Evolutionary conservation across 2,329 filamentous ascomycete species (phyloP).

Genomic region (Didymella pinodella): DNA sequence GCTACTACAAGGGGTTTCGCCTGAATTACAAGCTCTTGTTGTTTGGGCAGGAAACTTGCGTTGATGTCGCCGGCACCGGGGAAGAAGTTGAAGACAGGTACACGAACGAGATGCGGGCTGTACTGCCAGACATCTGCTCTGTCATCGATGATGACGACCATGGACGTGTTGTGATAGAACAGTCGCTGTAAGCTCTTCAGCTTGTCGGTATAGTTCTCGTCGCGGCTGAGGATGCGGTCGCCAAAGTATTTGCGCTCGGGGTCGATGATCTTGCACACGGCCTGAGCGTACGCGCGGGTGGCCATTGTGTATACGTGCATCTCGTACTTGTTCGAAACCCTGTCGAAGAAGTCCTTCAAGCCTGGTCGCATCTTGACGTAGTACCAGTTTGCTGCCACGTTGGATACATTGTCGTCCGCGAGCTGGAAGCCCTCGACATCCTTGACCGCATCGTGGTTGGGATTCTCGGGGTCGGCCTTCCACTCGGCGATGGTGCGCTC

Average conservation of each 20-base stretch:
- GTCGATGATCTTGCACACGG: conserved; percentile 92
- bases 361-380: conserved; percentile 98
- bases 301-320: conserved; percentile 99
- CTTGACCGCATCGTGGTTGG: conserved; percentile 89
- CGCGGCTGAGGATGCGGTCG: conserved; percentile 92
- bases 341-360: conserved; percentile 78
- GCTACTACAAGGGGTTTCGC: conserved; percentile 30
- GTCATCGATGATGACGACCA: conserved; percentile 99
- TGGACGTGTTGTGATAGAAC: conserved; percentile 96
- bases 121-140: conserved; percentile 96
- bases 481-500: conserved; percentile 96
- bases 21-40: conserved; percentile 50
- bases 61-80: conserved; percentile 99
- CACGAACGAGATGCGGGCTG: conserved; percentile 91
- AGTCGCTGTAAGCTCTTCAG: conserved; percentile 89
- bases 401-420: conserved; percentile 69
- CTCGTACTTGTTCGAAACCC: conserved; percentile 83
- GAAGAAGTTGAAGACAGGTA: conserved; percentile 96
- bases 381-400: conserved; percentile 69
- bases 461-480: conserved; percentile 86
- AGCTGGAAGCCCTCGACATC: conserved; percentile 90
- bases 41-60: conserved; percentile 92
- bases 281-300: conserved; percentile 91
- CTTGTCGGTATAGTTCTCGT: conserved; percentile 93
- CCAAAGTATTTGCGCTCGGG: conserved; percentile 89